Percentiles rank a stretch among this genome's conserved stretches.
Conservation (phyloP, 1,284 basidiomycete species). For the Taiwanofungus camphoratus region DNA sequence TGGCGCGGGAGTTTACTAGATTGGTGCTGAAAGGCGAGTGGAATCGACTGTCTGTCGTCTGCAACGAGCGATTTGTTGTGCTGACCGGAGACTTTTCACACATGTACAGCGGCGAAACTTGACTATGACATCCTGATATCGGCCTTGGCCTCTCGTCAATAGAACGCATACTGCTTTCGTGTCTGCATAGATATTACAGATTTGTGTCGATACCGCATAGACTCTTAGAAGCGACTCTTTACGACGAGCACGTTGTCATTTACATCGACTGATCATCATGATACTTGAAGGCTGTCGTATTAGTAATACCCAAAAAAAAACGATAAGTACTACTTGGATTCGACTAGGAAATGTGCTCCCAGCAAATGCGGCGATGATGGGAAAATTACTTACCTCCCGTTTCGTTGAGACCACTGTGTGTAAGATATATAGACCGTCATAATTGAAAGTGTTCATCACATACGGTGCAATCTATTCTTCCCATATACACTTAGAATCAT, state of each 20-base stretch:
- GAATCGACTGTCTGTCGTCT: not conserved
- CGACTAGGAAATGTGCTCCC: too few species aligned
- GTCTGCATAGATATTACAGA: not conserved
- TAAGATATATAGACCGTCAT: too few species aligned
- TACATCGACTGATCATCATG: not conserved
- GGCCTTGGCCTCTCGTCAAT: constrained; percentile 66
- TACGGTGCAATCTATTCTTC: too few species aligned
- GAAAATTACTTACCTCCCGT: too few species aligned
- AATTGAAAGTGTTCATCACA: too few species aligned
- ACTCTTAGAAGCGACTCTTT: not conserved
- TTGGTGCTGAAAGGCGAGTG: constrained; percentile 75
- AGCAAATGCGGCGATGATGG: too few species aligned
- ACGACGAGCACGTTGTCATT: not conserved
- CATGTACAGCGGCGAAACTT: constrained; percentile 62
- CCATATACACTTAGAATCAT: too few species aligned
- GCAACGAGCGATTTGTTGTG: not conserved
- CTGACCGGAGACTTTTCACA: constrained; percentile 3
- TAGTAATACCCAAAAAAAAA: too few species aligned
- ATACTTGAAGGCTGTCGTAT: too few species aligned
- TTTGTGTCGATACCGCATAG: not conserved
- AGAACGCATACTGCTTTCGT: not conserved
- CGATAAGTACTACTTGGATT: too few species aligned
- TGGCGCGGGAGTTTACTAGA: constrained; percentile 64
- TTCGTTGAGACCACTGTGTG: too few species aligned
- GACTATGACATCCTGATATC: constrained; percentile 74